Evolutionary conservation across 208 protist genomes (phyloP), one percentile per base, ranked within the genome.

Genomic region (Wallacemonas sp.): DNA sequence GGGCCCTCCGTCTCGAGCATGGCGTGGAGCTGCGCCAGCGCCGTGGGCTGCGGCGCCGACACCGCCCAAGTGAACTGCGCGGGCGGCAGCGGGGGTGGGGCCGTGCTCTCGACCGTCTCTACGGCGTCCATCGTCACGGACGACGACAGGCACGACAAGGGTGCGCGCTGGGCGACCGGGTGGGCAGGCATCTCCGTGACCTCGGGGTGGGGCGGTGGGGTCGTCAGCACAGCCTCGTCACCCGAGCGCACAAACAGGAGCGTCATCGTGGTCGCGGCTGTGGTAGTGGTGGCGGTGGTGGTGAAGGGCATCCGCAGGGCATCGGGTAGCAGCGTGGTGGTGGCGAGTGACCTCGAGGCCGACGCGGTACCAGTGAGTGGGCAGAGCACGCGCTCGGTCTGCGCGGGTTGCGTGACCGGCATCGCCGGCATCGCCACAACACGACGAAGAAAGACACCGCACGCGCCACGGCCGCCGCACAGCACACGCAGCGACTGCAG

Each of bases 391-490:
- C 39, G 22, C 31, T 59, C 52, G 31, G 52, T 12, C 8, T 26
- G 52, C 18, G 25, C 22, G 2, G 74, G 74, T 16, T 10, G 44
- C 8, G 72, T 67, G 14, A 67, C 31, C 16, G 70, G 66, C 25
- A 87, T 52, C 28, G 77, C 76, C 16, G 80, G 70, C 32, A 89
- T 79, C 1, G 80, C 84, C 20, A 93, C 61, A 12, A 93, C 66
- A n/a, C 87, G 84, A 2, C 87, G 79, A 14, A 93, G 63, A 59
- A 81, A 87, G 20, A 89, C 28, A 4, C 68, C 76, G 16, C 71
- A 68, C 14, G 45, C 68, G 49, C 65, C 65, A 29, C 70, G 20
- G 12, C 55, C 16, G n/a, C 29, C 72, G 61, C 42, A 77, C n/a
- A 25, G 28, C 42, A 78, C 79, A 48, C 50, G 85, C 46, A 80